These are phyloP conservation scores for Drechslera avenae DNA, from an alignment of 2,329 filamentous ascomycete genomes.

Conservation along the genomic window DNA sequence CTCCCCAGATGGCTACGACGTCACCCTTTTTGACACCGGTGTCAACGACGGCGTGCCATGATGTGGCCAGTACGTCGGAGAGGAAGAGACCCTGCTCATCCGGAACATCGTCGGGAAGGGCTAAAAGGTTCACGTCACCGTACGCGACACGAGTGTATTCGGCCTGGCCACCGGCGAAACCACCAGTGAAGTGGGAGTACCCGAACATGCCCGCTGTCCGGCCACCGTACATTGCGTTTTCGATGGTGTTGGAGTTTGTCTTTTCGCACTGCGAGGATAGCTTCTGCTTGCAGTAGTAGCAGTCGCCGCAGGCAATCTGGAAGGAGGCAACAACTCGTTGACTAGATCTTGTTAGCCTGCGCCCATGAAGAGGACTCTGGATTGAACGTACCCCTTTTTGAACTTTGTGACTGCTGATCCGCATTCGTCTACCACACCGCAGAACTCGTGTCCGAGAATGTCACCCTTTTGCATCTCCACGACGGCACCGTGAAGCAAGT, in stretches of 20 bases:
- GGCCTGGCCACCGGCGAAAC: conserved; percentile 85
- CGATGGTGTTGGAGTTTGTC: conserved; percentile 75
- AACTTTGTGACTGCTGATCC: conserved; percentile 52
- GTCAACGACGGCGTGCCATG: conserved; percentile 82
- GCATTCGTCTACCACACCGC: conserved; percentile 56
- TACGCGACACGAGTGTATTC: conserved; percentile 84
- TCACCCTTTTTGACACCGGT: conserved; percentile 80
- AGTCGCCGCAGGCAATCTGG: conserved; percentile 74
- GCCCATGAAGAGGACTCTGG: background rate
- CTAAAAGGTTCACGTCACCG: conserved; percentile 79
- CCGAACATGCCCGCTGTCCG: conserved; percentile 70
- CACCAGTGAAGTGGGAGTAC: conserved; percentile 74
- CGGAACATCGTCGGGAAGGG: conserved; percentile 76
- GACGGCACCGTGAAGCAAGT: conserved; percentile 58
- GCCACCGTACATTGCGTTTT: conserved; percentile 78
- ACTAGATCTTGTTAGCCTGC: conserved; percentile 31
- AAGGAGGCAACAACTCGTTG: conserved; percentile 80
- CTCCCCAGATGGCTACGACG: conserved; percentile 83
- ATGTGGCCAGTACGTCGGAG: conserved; percentile 78
- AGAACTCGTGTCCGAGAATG: conserved; percentile 60
- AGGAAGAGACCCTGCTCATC: conserved; percentile 85
- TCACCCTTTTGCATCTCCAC: conserved; percentile 59
- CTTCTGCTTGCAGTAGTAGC: conserved; percentile 80
- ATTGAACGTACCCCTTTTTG: conserved; percentile 46
- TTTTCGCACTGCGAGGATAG: conserved; percentile 78